These are phyloP conservation scores for Byssoonygena ceratinophila DNA, from an alignment of 2,329 filamentous ascomycete species.

Conservation along the genomic window DNA sequence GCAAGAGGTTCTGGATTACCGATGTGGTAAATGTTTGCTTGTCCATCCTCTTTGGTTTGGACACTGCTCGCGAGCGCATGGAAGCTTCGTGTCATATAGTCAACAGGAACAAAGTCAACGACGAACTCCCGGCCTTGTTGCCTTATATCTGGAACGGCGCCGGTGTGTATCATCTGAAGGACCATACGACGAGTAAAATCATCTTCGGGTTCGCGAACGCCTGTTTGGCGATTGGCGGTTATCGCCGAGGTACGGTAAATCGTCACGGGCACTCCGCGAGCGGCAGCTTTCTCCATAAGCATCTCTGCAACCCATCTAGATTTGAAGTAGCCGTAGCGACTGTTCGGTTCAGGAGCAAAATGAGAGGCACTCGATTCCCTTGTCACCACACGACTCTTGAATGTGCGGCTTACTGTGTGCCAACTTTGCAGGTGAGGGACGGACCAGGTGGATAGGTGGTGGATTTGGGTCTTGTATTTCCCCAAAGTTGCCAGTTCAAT, in stretches of 20 bases:
- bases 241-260: slow-evolving; percentile 13
- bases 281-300: slow-evolving; percentile 10
- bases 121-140: slow-evolving; percentile 7
- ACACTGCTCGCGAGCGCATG: neutral
- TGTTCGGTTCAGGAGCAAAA: slow-evolving; percentile 6
- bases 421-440: slow-evolving; percentile 9
- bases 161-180: slow-evolving; percentile 7
- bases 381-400: slow-evolving; percentile 1
- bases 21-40: slow-evolving; percentile 9
- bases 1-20: slow-evolving; percentile 9
- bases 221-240: slow-evolving; percentile 4
- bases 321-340: slow-evolving; percentile 12
- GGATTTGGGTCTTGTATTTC: slow-evolving; percentile 5
- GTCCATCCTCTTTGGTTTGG: neutral
- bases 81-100: slow-evolving; percentile 10
- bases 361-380: slow-evolving; percentile 7
- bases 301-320: slow-evolving; percentile 12
- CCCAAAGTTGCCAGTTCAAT: slow-evolving; percentile 10
- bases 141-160: slow-evolving; percentile 8
- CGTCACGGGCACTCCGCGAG: slow-evolving; percentile 5
- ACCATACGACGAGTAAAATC: slow-evolving; percentile 11
- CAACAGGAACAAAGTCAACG: slow-evolving; percentile 12
- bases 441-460: slow-evolving; percentile 12
- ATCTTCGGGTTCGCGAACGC: slow-evolving; percentile 6
- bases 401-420: slow-evolving; percentile 5